phyloP scores from a whole-genome alignment of 2,329 filamentous ascomycete species.

The Fusarium ramigenum region DNA sequence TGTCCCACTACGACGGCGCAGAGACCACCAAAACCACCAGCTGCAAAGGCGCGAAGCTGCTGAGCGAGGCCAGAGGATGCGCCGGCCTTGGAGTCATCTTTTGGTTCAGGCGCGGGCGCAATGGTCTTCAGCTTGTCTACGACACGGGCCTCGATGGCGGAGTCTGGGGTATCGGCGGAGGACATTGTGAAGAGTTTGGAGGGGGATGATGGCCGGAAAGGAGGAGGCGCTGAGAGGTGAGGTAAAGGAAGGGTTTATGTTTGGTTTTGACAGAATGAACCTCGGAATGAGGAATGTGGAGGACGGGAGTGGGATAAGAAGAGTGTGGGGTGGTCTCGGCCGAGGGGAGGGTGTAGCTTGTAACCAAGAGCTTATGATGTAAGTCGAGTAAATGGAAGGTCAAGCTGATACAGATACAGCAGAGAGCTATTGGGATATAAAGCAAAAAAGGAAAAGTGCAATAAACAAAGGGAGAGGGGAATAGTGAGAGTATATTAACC shows the following conservation, averaged over 20 bases:
- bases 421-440: background rate
- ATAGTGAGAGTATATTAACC: background rate
- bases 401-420: background rate
- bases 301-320: conserved; percentile 18
- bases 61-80: conserved; percentile 52
- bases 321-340: conserved; percentile 39
- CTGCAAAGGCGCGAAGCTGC: conserved; percentile 81
- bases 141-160: conserved; percentile 45
- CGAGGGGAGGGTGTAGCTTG: conserved; percentile 34
- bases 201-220: background rate
- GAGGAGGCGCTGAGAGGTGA: background rate
- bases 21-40: conserved; percentile 91
- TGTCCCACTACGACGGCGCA: conserved; percentile 95
- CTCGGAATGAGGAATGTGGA: conserved; percentile 34
- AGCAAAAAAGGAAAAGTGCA: background rate
- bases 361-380: conserved; percentile 9
- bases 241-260: conserved; percentile 10
- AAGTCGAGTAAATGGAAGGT: background rate
- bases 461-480: background rate
- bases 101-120: conserved; percentile 55
- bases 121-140: conserved; percentile 57
- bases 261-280: conserved; percentile 14
- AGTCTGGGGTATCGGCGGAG: conserved; percentile 39
- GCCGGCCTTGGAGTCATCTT: conserved; percentile 53
- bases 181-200: conserved; percentile 35